These are phyloP conservation scores for Stylosanthes scabra DNA, from an alignment of 331 rosid species.

Conservation along the genomic window DNA sequence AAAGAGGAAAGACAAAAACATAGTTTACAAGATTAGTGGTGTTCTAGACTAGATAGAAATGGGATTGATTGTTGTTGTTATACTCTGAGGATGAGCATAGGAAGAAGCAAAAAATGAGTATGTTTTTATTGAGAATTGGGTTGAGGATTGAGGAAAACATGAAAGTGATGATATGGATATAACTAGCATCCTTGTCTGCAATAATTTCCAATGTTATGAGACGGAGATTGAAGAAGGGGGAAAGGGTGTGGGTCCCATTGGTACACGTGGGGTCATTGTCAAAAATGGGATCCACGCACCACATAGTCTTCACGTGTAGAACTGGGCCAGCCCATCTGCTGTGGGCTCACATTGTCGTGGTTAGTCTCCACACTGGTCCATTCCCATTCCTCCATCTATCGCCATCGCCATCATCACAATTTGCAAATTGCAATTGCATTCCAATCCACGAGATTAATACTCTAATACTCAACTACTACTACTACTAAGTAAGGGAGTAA, in stretches of 20 bases:
- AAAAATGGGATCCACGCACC: constrained; percentile 35
- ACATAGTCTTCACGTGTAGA: constrained; percentile 58
- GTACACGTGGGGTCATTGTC: constrained; percentile 49
- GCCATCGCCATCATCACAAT: constrained; percentile 6
- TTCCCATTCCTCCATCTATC: constrained; percentile 21
- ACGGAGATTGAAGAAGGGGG: background rate
- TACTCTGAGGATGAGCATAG: background rate
- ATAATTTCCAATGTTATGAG: background rate
- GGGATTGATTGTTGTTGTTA: background rate
- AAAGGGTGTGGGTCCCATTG: constrained; percentile 41
- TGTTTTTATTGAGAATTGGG: background rate
- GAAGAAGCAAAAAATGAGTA: background rate
- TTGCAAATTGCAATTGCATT: background rate
- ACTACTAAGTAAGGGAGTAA: too few relatives aligned
- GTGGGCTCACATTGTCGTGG: constrained; percentile 46
- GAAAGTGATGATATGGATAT: constrained; percentile 17
- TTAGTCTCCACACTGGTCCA: constrained; percentile 55
- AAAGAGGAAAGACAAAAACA: background rate
- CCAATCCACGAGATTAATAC: too few relatives aligned
- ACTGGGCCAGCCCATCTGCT: constrained; percentile 34
- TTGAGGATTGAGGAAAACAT: constrained; percentile 4
- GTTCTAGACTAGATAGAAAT: background rate
- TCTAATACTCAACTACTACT: too few relatives aligned
- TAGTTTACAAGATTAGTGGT: background rate
- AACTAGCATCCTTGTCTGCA: background rate